phyloP scores from a whole-genome alignment of 495 filamentous ascomycete genomes.

The Usnea hakonensis region DNA sequence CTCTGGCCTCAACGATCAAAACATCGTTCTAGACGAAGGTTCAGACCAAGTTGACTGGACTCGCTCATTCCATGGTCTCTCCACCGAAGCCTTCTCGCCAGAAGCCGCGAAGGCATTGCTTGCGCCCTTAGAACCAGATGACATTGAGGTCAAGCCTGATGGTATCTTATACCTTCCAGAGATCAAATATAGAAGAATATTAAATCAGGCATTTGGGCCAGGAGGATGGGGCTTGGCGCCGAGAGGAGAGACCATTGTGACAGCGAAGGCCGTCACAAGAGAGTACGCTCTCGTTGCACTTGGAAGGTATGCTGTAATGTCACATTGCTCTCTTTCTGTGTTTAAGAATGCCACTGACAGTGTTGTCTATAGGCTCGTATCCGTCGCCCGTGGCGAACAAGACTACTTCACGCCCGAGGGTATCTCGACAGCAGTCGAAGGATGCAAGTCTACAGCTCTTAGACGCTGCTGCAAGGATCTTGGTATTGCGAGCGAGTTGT shows the following conservation, averaged over 20 bases:
- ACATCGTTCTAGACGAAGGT: slow-evolving; percentile 38
- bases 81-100: slow-evolving; percentile 62
- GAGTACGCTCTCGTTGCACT: slow-evolving; percentile 90
- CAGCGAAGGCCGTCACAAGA: slow-evolving; percentile 77
- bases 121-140: slow-evolving; percentile 55
- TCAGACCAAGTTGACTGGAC: slow-evolving; percentile 76
- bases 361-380: slow-evolving; percentile 60
- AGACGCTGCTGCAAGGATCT: slow-evolving; percentile 98
- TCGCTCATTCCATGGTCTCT: slow-evolving; percentile 84
- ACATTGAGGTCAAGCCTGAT: slow-evolving; percentile 94
- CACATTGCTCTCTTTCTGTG: not conserved
- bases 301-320: slow-evolving; percentile 61
- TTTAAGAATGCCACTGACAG: not conserved
- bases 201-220: slow-evolving; percentile 88
- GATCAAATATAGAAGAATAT: slow-evolving; percentile 93
- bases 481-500: slow-evolving; percentile 88
- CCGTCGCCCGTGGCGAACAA: slow-evolving; percentile 88
- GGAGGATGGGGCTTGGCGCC: slow-evolving; percentile 94
- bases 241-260: slow-evolving; percentile 83
- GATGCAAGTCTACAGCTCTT: slow-evolving; percentile 92
- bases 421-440: slow-evolving; percentile 94
- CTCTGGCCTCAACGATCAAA: slow-evolving; percentile 46
- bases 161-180: slow-evolving; percentile 94
- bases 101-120: slow-evolving; percentile 69
- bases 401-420: slow-evolving; percentile 87